phyloP scores from a whole-genome alignment of 129 eudicot species.

The Flaveria bidentis region DNA sequence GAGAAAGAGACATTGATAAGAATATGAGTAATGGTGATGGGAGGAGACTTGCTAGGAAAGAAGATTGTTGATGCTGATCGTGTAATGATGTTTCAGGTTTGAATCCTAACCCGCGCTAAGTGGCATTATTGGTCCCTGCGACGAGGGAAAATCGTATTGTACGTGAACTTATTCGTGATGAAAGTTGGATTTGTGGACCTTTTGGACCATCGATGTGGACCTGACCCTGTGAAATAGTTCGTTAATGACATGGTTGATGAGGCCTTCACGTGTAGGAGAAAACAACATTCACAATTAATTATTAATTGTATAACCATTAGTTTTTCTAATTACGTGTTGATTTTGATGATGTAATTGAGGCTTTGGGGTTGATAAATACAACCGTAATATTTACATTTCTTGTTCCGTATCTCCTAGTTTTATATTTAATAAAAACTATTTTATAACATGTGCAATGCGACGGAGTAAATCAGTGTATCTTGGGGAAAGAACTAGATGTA shows the following conservation, averaged over 20 bases:
- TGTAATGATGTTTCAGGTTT: not conserved
- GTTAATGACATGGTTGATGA: not conserved
- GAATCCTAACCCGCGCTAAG: not conserved
- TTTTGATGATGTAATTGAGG: not conserved
- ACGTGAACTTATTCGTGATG: conserved; percentile 19
- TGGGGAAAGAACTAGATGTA: too few relatives aligned
- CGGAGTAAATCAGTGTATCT: too few relatives aligned
- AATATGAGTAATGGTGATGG: not conserved
- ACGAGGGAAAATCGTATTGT: not conserved
- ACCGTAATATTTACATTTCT: not conserved
- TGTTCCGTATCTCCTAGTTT: not conserved
- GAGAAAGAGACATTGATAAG: conserved; percentile 8
- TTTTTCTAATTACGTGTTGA: not conserved
- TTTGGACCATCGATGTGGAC: conserved; percentile 3
- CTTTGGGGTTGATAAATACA: not conserved
- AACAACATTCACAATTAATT: not conserved
- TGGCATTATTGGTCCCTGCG: conserved; percentile 19
- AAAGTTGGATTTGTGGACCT: conserved; percentile 27
- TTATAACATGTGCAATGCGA: too few relatives aligned
- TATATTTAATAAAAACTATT: too few relatives aligned
- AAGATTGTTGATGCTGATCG: not conserved
- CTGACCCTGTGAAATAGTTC: not conserved
- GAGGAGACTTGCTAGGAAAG: not conserved
- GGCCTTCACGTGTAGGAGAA: conserved; percentile 4
- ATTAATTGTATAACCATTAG: not conserved